Evolutionary conservation across 306 rosid genomes (phyloP), one percentile per base, ranked within the genome.

Genomic region (Dryas alaskensis): DNA sequence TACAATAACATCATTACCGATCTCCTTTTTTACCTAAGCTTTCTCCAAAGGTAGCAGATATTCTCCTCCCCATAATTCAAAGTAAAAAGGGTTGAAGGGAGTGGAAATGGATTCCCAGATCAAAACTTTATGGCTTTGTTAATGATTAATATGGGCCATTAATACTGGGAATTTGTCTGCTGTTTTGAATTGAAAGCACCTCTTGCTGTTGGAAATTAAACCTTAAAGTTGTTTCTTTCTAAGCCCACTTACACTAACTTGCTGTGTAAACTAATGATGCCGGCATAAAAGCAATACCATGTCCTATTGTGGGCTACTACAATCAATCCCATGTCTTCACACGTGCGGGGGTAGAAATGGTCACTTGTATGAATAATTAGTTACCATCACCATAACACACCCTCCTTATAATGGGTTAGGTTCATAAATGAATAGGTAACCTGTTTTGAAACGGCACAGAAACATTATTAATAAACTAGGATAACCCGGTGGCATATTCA

Each of bases 41-140:
- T 87, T 87, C 80, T 76, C 81, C 53, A 85, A 83, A 81, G 88
- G 81, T 51, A 60, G 55, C 72, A 89, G 82, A 85, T 86, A 87
- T 85, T 87, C 90, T 84, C 85, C 76, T 74, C 70, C 68, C 17
- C 75, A 60, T 60, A 68, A 79, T 81, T 76, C 70, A 73, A 81
- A 83, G 77, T 62, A 76, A 67, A 81, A 65, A 72, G 69, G 74
- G 70, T 60, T 27, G 77, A 70, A 72, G 53, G 74, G 53, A 75
- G 58, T 73, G 76, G 72, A 81, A 70, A 81, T 76, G 81, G 84
- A 83, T 83, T 87, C 85, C 77, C 83, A 70, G 76, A 72, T 59
- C 75, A 44, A 67, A 68, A 67, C 86, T 80, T 85, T 82, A 52
- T 74, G 76, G 53, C 64, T 60, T 76, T 66, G 76, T 81, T 76